Conservation (phyloP, 2,329 filamentous ascomycete species). For the Rhytidhysteron rufulum region DNA sequence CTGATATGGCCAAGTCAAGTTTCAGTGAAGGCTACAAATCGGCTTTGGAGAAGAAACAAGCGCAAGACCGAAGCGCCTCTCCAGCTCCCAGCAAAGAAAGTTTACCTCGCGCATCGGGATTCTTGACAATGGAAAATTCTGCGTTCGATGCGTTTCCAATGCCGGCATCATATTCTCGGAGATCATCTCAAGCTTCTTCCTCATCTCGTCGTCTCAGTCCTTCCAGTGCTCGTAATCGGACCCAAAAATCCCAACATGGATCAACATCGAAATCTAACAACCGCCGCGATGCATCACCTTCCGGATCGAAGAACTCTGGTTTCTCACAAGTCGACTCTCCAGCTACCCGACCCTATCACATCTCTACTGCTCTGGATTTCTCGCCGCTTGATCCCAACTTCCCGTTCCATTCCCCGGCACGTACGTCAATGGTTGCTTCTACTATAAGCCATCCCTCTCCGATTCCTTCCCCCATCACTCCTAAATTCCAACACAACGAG, state of each 20-base stretch:
- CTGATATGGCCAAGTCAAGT: conserved; percentile 42
- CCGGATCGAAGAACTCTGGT: conserved; percentile 8
- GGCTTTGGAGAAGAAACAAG: conserved; percentile 30
- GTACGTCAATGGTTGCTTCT: conserved; percentile 24
- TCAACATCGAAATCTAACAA: conserved; percentile 20
- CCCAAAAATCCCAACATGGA: conserved; percentile 24
- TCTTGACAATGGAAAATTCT: conserved; percentile 21
- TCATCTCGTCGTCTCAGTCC: conserved; percentile 18
- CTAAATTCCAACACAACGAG: conserved; percentile 23
- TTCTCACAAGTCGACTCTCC: conserved; percentile 9
- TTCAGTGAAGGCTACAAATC: conserved; percentile 35
- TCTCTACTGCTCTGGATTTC: conserved; percentile 23
- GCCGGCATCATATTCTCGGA: conserved; percentile 12
- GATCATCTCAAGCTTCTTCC: conserved; percentile 10
- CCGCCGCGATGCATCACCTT: conserved; percentile 6
- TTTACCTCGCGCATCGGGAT: conserved; percentile 21
- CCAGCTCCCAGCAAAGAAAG: conserved; percentile 11
- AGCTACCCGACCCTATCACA: conserved; percentile 14
- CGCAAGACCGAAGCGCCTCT: conserved; percentile 14
- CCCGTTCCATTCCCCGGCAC: conserved; percentile 17
- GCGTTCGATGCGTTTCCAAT: conserved; percentile 1
- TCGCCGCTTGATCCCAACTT: conserved; percentile 27
- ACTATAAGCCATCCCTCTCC: conserved; percentile 27
- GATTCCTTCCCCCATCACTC: conserved; percentile 34
- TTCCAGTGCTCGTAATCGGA: conserved; percentile 21